Evolutionary conservation across 805 yeast genomes (phyloP).

Genomic region (Kazachstania africana): DNA sequence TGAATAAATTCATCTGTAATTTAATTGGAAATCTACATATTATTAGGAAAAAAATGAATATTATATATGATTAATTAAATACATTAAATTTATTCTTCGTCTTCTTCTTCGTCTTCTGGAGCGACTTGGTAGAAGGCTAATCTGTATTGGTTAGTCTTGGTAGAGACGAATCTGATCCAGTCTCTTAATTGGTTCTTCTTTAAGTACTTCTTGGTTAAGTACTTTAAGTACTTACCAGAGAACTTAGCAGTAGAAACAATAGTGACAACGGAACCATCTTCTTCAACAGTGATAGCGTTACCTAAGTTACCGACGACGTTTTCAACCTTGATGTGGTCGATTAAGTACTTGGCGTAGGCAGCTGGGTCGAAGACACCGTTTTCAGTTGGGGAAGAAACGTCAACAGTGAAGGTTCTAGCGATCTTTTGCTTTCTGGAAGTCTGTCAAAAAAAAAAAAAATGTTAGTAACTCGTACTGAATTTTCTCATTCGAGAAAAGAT

Average conservation of each 20-base stretch:
- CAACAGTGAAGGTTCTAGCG: slow-evolving; percentile 87
- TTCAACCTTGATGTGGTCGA: slow-evolving; percentile 98
- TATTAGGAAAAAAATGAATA: no score
- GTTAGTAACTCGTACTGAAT: slow-evolving; percentile 3
- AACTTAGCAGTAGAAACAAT: slow-evolving; percentile 84
- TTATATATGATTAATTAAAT: slow-evolving; percentile 1
- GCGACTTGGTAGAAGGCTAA: slow-evolving; percentile 98
- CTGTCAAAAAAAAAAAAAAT: slow-evolving; percentile 26
- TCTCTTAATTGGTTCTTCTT: slow-evolving; percentile 99
- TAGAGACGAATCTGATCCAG: slow-evolving; percentile 98
- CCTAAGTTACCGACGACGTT: slow-evolving; percentile 95
- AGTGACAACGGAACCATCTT: slow-evolving; percentile 81
- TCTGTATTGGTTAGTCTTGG: slow-evolving; percentile 90
- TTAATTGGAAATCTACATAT: no score
- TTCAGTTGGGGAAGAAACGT: slow-evolving; percentile 93
- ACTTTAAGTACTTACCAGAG: slow-evolving; percentile 99
- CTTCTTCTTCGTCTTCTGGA: slow-evolving; percentile 84
- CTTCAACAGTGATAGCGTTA: slow-evolving; percentile 82
- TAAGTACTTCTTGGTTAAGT: slow-evolving; percentile 98
- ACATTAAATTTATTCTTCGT: slow-evolving; percentile 44
- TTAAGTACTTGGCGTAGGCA: slow-evolving; percentile 93
- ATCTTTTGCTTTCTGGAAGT: slow-evolving; percentile 74
- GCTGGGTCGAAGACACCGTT: slow-evolving; percentile 97
- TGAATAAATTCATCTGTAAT: no score
- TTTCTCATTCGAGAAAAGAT: neutral